Evolutionary conservation across 345 rosid genomes (phyloP), one percentile per base, ranked within the genome.

Genomic region (Turritis glabra): DNA sequence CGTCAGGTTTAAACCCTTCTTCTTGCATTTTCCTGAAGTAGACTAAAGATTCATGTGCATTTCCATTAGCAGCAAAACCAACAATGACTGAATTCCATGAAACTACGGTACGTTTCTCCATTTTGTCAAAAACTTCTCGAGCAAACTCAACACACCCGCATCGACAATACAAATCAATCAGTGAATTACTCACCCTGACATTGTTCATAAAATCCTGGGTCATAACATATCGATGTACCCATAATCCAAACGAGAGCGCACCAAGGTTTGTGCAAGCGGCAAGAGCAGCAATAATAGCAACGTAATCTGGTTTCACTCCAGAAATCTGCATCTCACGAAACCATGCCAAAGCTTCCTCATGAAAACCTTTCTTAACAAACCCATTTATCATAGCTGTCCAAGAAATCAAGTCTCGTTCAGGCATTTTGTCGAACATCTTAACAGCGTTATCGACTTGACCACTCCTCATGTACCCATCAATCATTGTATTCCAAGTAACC

Each of bases 371-470:
- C 80, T 74, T 84, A 41, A 78, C 84, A 76, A 88, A 85, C 55
- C 97, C 97, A 77, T 86, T 86, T 54, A 93, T 80, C 85, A 90
- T 66, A 23, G 85, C 86, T 4, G 94, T 91, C 98, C 96, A 91
- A 33, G 94, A 83, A 56, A 91, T 73, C 21, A 82, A 84, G 66
- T 82, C 78, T 77, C 82, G 76, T 1, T 71, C 72, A 60, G 94
- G 94, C 89, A 85, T 88, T 80, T 59, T 68, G 71, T 84, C 90
- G 60, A 91, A 91, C 82, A 88, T 0, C 51, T 74, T 69, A 6
- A 74, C 57, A 1, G 96, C 98, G 26, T 46, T 65, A 7, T 72
- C 72, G 35, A 82, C 48, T 25, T 78, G 58, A 61, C 88, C 88
- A 43, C 35, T 71, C 65, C 74, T 85, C 82, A 87, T 77, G 73